Base-by-base conservation (phyloP, 768 basidiomycete species). In the Pisolithus albus region DNA sequence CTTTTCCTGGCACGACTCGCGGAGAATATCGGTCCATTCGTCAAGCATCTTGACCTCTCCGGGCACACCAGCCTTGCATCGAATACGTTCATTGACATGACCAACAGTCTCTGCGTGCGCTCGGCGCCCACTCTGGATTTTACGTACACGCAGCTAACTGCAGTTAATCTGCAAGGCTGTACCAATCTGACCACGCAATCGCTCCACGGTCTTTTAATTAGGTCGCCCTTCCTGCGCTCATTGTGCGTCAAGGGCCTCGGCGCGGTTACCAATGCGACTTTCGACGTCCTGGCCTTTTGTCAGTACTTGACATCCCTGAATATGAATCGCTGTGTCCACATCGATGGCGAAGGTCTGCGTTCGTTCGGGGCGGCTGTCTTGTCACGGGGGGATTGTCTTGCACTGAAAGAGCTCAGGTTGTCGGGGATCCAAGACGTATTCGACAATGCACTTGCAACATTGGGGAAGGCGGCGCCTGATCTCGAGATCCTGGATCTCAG, bases 401-500 rank as follows among this genome's bases (percentile, higher is more conserved):
- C 63, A 24, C 63, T 94, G 52, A 82, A 74, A 63, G 79, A 81
- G 42, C 73, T 95, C 28, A 72, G 81, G 21, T 55, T 92, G 24
- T 84, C 80, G 7, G 89, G 87, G 1, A 63, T 96, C 52, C 80
- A 75, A 60, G 71, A 79, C 49, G 66, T 83, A 47, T 70, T 75
- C 15, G 84, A 87, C 59, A 70, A 72, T 10, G 76, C 77, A 59
- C 78, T 94, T 78, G 64, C 72, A n/a, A 68, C 71, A 9, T 70
- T 93, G 34, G 91, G 86, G 6, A 78, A 71, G 56, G 83, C 79
- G 3, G 77, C 86, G 0, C 87, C 88, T 18, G 70, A 74, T 59
- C 76, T 94, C 19, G 87, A 91, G 64, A 79, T 89, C 16, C 72
- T 94, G 19, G 92, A 94, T 65, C 68, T 92, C 54, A 88, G 86